A percentile compares a stretch with the other conserved stretches of the same genome.
These are phyloP conservation scores for Polychytrium aggregatum DNA, from an alignment of 192 early-diverging fungal species.

Conservation along the genomic window DNA sequence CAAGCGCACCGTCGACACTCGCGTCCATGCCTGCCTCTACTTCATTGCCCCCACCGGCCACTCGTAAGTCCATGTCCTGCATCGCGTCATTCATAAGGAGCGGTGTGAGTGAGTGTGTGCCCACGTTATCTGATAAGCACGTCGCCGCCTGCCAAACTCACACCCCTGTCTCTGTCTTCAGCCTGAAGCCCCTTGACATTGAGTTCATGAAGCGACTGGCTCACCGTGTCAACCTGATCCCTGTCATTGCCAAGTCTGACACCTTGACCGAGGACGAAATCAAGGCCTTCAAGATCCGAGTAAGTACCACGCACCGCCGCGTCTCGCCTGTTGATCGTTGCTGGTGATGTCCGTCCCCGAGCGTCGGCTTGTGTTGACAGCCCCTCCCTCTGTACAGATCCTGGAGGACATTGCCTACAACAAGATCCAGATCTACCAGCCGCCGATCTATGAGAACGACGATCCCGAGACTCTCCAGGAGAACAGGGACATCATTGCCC, in stretches of 20 bases:
- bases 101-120: no score
- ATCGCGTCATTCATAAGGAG: no score
- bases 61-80: constrained; percentile 26
- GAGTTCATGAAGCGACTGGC: constrained; percentile 95
- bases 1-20: constrained; percentile 45
- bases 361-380: no score
- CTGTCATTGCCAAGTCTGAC: constrained; percentile 97
- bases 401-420: constrained; percentile 91
- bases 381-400: constrained; percentile 29
- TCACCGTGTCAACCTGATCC: constrained; percentile 92
- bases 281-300: constrained; percentile 72
- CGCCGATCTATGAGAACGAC: constrained; percentile 85
- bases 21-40: constrained; percentile 92
- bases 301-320: no score
- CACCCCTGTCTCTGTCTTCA: no score
- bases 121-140: no score
- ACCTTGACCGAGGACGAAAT: constrained; percentile 92
- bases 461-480: constrained; percentile 95
- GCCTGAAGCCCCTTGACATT: constrained; percentile 82
- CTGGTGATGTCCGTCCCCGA: background rate
- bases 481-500: constrained; percentile 82
- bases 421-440: constrained; percentile 92
- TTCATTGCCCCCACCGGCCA: constrained; percentile 98
- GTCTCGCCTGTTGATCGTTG: background rate
- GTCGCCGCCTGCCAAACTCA: no score